phyloP scores from a whole-genome alignment of 306 rosid species.

The Gastrolobium villosum region DNA sequence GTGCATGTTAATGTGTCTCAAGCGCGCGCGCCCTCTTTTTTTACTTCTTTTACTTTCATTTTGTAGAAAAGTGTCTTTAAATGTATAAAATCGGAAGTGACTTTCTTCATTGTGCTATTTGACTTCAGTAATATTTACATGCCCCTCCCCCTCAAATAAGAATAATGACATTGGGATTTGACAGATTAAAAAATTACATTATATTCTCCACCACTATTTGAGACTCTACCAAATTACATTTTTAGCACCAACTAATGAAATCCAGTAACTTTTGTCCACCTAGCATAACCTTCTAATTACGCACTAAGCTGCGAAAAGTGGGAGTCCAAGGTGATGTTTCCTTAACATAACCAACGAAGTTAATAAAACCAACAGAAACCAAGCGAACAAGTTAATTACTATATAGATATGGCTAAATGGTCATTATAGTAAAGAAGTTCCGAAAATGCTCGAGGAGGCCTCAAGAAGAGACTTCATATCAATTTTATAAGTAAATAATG shows the following conservation, averaged over 20 bases:
- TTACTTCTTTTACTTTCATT: not conserved
- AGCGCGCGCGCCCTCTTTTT: too few species aligned
- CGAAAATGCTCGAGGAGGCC: not conserved
- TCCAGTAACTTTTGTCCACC: not conserved
- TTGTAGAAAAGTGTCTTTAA: not conserved
- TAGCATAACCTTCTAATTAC: not conserved
- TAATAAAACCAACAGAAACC: not conserved
- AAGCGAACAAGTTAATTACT: too few species aligned
- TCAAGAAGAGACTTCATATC: slow-evolving; percentile 27
- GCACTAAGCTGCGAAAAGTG: not conserved
- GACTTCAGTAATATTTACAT: too few species aligned
- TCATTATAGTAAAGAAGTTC: not conserved
- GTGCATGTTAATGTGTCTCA: too few species aligned
- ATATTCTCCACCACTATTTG: too few species aligned
- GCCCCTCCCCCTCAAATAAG: too few species aligned
- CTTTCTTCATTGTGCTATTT: too few species aligned
- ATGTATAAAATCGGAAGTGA: not conserved
- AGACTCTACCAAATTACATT: not conserved
- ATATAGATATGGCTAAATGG: too few species aligned
- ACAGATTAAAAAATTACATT: not conserved
- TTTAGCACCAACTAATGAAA: not conserved
- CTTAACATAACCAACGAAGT: not conserved
- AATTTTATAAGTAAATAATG: not conserved
- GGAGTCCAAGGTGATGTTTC: not conserved
- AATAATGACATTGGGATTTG: not conserved